Evolutionary conservation across 129 eudicot genomes (phyloP), one percentile per base, ranked within the genome.

Genomic region (Artemisia tridentata): DNA sequence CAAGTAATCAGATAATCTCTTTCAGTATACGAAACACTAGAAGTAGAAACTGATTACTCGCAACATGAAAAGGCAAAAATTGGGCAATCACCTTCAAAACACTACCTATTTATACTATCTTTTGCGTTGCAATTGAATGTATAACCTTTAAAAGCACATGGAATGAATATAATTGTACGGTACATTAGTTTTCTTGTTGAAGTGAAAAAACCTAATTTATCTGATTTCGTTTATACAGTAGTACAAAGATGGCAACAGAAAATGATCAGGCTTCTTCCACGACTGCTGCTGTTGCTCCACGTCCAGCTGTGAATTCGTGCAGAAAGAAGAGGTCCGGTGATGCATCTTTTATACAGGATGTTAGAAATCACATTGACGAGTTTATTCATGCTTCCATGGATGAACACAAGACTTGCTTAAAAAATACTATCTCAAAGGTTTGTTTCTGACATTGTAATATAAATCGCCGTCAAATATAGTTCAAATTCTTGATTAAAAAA

Each of bases 361-460:
- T 89, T 12, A 84, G 76, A 76, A 92, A 86, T 74, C 92, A 89
- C 77, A 86, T 89, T 45, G 89, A 86, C 41, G 96, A 89, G 73
- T 88, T 88, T 25, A 62, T 86, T 47, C 74, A 89, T 75, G 96
- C 92, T 71, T 89, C 96, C 45, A 86, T 89, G 96, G 92, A 86
- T 63, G 96, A 86, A 69, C 96, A 89, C 68, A 80, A 78, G 69
- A 73, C 84, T 41, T 89, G 96, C 80, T 89, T 89, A 31, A 80
- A 82, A 65, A 89, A 89, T 68, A 81, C 86, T 20, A 78, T 89
- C 48, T 78, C 83, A 45, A 86, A 84, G 92, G 96, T 86, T 49
- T 43, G 60, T 38, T 81, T 51, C 1, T 16, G 20, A 23, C 61
- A 18, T 9, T 55, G 16, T 12, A 50, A 50, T 6, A 50, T 50